Evolutionary conservation across 768 basidiomycete genomes (phyloP), one percentile per base, ranked within the genome.

Genomic region (Serendipita sp.): DNA sequence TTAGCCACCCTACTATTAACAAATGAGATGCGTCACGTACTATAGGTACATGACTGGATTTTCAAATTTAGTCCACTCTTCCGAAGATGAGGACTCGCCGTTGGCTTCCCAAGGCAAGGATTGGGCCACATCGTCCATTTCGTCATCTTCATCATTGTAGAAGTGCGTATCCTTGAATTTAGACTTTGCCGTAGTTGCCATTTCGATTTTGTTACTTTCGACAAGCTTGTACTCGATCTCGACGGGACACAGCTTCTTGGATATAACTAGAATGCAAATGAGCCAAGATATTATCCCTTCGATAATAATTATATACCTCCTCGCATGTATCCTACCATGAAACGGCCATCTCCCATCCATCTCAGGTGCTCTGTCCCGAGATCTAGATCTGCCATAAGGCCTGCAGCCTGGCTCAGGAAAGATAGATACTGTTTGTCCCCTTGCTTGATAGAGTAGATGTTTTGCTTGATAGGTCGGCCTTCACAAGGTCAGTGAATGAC

Each of bases 341-440:
- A 94, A 7, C 92, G 85, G 11, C 79, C 76, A 70, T 86, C 86
- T 8, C 92, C 92, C 85, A 94, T 85, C 86, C 88, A 92, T 7
- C 90, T 81, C 46, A 93, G 73, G 69, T 89, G 76, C 66, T 93
- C 91, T 1, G 92, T 94, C 64, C 86, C 86, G 51, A 89, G 74
- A 74, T 92, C 91, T 45, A 91, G 66, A 67, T 93, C 89, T 2
- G 92, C 89, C 83, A 92, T 87, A 37, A 94, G 77, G 2, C 92
- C 92, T 24, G 89, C 71, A 2, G 85, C 80, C 75, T 92, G 89
- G 0, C 87, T 84, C 83, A 93, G 85, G 77, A 89, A 93, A 13
- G 88, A 89, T 70, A 88, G 78, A 1, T 77, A 78, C 4, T 80
- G 78, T 67, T 80, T 84, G 58, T 78, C 80, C 8, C 78, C 77